Base-by-base conservation (phyloP, 2,329 filamentous ascomycete species). In the Xylaria sp. region DNA sequence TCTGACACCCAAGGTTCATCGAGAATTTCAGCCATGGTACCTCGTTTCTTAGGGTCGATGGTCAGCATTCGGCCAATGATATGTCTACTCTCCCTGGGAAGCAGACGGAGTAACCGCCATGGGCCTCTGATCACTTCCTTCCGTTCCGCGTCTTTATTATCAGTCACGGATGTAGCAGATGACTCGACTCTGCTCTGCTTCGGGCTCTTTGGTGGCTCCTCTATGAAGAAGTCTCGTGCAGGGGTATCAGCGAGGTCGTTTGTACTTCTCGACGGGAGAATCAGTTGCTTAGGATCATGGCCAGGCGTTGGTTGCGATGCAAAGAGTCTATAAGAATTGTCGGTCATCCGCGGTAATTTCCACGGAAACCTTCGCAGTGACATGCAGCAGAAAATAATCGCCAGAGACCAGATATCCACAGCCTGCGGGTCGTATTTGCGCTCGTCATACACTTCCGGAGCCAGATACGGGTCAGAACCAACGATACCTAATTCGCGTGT, bases 341-440 rank as follows among this genome's bases (percentile, higher is more conserved):
- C 96, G 3, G 93, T 93, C 78, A 94, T 83, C 46, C 94, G 89
- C 4, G 96, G 96, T 41, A 97, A 90, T 82, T 99, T 99, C 96
- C 96, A 99, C 0, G 96, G 96, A 77, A 99, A 99, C 41, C 96
- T 86, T 25, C 96, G 88, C 48, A 99, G 84, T 5, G 93, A 96
- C 96, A 99, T 99, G 83, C 96, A 99, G 81, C 96, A 98, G 81
- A 95, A 99, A 63, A 99, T 98, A 74, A 99, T 99, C 20, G 95
- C 96, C 67, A 99, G 85, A 12, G 96, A 99, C 96, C 96, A 99
- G 67, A 99, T 94, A 81, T 99, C 96, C 0, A 95, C 93, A 7
- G 94, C 93, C 70, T 94, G 92, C 0, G 96, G 94, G 76, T 99
- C 94, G 78, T 99, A 99, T 77, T 94, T 94, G 72, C 91, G 90